Conservation (phyloP, 202 grass and related monocot genomes). For the Zizania palustris region DNA sequence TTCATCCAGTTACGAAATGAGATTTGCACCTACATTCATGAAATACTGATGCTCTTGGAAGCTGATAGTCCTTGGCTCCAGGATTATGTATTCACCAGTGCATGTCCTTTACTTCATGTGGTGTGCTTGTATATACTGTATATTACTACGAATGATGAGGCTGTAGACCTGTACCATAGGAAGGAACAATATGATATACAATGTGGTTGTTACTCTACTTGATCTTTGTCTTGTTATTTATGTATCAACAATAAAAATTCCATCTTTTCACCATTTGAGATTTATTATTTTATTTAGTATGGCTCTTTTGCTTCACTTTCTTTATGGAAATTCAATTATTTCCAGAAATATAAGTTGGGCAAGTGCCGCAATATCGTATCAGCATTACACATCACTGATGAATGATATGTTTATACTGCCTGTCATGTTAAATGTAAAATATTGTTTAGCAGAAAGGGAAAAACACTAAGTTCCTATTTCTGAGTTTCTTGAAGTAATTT, state of each 20-base stretch:
- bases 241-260: not conserved
- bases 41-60: not conserved
- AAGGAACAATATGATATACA: conserved; percentile 25
- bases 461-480: not conserved
- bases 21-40: not conserved
- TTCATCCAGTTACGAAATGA: not conserved
- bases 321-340: not conserved
- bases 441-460: too few species aligned
- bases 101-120: not conserved
- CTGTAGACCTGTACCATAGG: not conserved
- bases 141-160: not conserved
- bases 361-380: not conserved
- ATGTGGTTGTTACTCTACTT: conserved; percentile 24
- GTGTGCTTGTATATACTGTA: not conserved
- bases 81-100: not conserved
- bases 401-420: not conserved
- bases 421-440: too few species aligned
- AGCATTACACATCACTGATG: not conserved
- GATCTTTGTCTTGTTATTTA: not conserved
- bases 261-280: not conserved
- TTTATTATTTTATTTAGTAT: not conserved
- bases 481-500: not conserved
- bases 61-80: not conserved
- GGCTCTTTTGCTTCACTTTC: not conserved
- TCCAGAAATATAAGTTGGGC: not conserved